A percentile compares a stretch with the other conserved stretches of the same genome.
phyloP scores from a whole-genome alignment of 768 basidiomycete genomes.

The Tricholomella constricta region DNA sequence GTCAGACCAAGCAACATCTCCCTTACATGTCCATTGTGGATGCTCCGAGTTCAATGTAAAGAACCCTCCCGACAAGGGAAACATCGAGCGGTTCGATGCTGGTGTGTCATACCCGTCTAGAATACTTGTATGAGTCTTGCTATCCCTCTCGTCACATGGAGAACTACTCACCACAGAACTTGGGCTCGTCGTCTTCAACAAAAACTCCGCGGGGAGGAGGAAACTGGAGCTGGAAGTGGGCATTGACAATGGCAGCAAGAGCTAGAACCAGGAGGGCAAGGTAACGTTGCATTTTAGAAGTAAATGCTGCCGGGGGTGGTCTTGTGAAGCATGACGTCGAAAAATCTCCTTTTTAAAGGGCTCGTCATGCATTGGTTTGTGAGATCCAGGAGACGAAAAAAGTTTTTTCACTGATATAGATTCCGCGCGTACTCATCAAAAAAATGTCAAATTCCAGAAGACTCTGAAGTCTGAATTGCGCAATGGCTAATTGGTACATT shows the following conservation, averaged over 20 bases:
- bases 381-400: no score
- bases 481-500: not conserved
- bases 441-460: no score
- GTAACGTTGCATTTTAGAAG: constrained; percentile 12
- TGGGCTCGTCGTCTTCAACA: constrained; percentile 54
- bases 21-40: constrained; percentile 57
- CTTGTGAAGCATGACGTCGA: not conserved
- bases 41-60: constrained; percentile 70
- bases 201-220: constrained; percentile 75
- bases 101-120: constrained; percentile 65
- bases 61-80: constrained; percentile 67
- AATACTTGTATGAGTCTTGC: constrained; percentile 1
- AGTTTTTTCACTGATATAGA: constrained; percentile 22
- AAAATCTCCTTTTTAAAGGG: not conserved
- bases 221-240: constrained; percentile 83
- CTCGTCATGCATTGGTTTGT: not conserved
- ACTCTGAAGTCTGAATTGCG: not conserved
- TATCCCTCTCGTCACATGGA: not conserved
- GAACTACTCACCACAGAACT: constrained; percentile 63
- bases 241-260: constrained; percentile 47
- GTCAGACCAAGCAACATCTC: constrained; percentile 6
- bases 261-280: constrained; percentile 36
- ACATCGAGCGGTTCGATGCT: constrained; percentile 59
- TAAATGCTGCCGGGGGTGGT: not conserved
- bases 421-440: no score